Percentiles rank a stretch among this genome's conserved stretches.
phyloP scores from a whole-genome alignment of 2,329 filamentous ascomycete genomes.

The Colletotrichum spinosum region DNA sequence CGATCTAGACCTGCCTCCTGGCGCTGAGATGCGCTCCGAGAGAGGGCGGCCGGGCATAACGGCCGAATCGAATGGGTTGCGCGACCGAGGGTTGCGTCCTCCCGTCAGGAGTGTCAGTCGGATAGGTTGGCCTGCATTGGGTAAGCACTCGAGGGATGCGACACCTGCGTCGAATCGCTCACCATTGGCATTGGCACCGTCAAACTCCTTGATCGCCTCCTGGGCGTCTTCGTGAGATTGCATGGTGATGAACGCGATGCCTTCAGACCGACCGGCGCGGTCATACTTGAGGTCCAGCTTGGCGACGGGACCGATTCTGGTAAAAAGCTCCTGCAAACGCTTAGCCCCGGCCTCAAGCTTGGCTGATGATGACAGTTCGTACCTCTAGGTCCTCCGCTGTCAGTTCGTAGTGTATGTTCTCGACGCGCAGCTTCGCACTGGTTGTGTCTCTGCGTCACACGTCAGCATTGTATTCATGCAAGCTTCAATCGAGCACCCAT shows the following conservation, averaged over 20 bases:
- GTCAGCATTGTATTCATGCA: conserved; percentile 36
- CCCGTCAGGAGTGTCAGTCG: conserved; percentile 73
- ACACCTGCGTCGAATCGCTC: conserved; percentile 40
- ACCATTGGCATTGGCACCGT: conserved; percentile 91
- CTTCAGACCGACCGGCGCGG: conserved; percentile 87
- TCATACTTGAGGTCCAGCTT: conserved; percentile 84
- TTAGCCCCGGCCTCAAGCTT: conserved; percentile 41
- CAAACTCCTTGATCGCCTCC: conserved; percentile 81
- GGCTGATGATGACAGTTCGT: conserved; percentile 38
- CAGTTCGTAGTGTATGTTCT: conserved; percentile 93
- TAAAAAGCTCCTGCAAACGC: conserved; percentile 77
- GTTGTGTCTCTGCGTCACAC: conserved; percentile 56
- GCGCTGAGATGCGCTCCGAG: conserved; percentile 70
- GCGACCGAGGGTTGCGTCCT: conserved; percentile 51
- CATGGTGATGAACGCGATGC: conserved; percentile 87
- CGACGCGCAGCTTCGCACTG: conserved; percentile 81
- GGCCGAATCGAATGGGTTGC: conserved; percentile 69
- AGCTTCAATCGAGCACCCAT: conserved; percentile 27
- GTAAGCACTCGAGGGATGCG: background rate
- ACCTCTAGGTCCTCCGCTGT: conserved; percentile 87
- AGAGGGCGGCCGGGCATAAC: conserved; percentile 67
- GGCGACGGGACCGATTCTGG: conserved; percentile 77
- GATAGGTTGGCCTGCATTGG: conserved; percentile 77
- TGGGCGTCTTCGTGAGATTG: conserved; percentile 76
- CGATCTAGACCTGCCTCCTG: conserved; percentile 72